Evolutionary conservation across 371 early-diverging fungal genomes (phyloP).

Genomic region (Mortierella sp.): DNA sequence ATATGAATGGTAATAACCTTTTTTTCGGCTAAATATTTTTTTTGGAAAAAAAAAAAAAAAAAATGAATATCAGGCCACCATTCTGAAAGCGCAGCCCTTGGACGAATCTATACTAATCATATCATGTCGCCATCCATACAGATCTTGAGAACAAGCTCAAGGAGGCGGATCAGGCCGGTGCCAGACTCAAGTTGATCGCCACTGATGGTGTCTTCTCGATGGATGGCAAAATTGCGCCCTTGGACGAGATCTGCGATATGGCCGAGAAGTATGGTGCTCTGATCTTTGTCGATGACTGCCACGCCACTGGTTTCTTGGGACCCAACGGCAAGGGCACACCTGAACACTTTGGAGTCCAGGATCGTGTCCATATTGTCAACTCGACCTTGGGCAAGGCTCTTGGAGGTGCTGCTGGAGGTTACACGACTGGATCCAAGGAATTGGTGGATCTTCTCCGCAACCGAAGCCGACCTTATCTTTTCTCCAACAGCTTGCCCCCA

Average conservation of each 20-base stretch:
- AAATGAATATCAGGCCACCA: too few relatives aligned
- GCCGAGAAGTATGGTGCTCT: conserved; percentile 70
- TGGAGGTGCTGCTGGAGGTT: conserved; percentile 73
- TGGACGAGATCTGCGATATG: conserved; percentile 67
- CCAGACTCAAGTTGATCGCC: conserved; percentile 66
- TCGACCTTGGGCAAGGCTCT: conserved; percentile 75
- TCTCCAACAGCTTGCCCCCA: conserved; percentile 73
- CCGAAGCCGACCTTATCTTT: conserved; percentile 68
- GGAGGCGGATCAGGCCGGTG: conserved; percentile 57
- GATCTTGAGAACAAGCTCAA: conserved; percentile 64
- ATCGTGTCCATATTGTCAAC: conserved; percentile 70
- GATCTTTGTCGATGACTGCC: conserved; percentile 73
- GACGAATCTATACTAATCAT: background rate
- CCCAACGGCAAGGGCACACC: conserved; percentile 67
- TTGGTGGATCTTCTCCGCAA: conserved; percentile 65
- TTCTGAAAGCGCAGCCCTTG: too few relatives aligned
- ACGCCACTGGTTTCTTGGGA: conserved; percentile 73
- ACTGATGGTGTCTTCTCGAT: conserved; percentile 75
- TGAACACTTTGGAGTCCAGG: conserved; percentile 65
- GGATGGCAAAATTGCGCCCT: conserved; percentile 71
- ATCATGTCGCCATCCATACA: background rate
- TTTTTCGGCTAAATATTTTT: background rate
- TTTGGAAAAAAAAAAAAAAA: too few relatives aligned
- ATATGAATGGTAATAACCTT: conserved; percentile 52
- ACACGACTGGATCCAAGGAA: conserved; percentile 64